Base-by-base conservation (phyloP, 768 basidiomycete species). In the Suillus hirtellus region DNA sequence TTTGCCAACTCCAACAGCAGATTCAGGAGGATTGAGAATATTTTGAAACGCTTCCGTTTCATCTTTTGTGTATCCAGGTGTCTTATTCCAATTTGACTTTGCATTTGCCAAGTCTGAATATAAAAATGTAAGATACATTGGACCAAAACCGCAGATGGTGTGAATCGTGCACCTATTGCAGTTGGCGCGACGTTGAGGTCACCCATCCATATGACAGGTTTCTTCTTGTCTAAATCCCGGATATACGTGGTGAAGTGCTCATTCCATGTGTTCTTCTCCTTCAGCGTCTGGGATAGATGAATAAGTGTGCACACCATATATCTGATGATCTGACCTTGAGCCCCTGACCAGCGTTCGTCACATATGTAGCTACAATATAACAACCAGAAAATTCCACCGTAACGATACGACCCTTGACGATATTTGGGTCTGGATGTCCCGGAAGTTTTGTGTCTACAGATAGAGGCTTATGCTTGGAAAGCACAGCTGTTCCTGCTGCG, bases 141-240 rank as follows among this genome's bases (percentile, higher is more conserved):
- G n/a, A 40, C 59, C 67, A 58, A 60, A 60, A 44, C 8, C 4
- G 24, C n/a, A 50, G 34, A 37, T 38, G 11, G n/a, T 31, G 56
- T 53, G 59, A 58, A 47, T 7, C 52, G 67, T 27, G 46, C 46
- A 89, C 91, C 92, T 60, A 83, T 78, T 55, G 81, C 86, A 1
- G 92, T 92, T 2, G 92, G 92, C 4, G 93, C 92, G 49, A 93
- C 91, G 65, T 96, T 96, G 62, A 95, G 70, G 75, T 96, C 94
- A 8, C 94, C 94, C 12, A 83, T 81, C 94, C 94, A 95, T 61
- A 96, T 89, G 11, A 96, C 89, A 3, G 93, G 88, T 69, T 95
- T 96, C 69, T 82, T 85, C 65, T 79, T 82, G 75, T 95, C 91
- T 3, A 95, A 77, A 27, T 85, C 80, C 4, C 86, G 86, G 24